Base-by-base conservation (phyloP, 345 rosid genomes). In the Hibiscus tridactylites region DNA sequence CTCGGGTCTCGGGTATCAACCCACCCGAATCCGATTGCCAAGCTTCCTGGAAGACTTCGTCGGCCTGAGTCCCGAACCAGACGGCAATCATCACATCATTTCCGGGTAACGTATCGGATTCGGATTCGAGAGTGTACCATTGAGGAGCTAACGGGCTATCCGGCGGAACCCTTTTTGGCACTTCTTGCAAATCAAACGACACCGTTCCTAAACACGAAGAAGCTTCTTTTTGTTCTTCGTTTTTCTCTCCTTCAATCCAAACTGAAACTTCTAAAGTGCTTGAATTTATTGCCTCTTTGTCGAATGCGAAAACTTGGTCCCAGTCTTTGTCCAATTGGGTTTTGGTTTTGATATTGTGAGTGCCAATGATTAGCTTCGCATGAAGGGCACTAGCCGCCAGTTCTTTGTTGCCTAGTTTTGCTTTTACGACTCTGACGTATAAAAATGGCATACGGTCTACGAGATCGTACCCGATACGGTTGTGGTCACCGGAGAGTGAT, bases 1-100 rank as follows among this genome's bases (percentile, higher is more conserved):
- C 90, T 67, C 97, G 84, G 71, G 97, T 93, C 87, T 93, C 96
- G 61, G 87, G 90, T 13, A 87, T 84, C 75, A 91, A 75, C 46
- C 98, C 98, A n/a, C 97, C 97, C 62, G 97, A 93, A 72, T 93
- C 96, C 42, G 97, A 89, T 56, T 89, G 98, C 98, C 98, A 93
- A 1, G 98, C 96, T 76, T 93, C 98, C 75, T 89, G 98, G 61
- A 93, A 93, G 1, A 97, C 42, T 37, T 93, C 97, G 57, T 93
- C 97, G 0, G 92, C 92, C 86, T 91, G 98, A 46, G 98, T 88
- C 31, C 98, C 97, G 9, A 91, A 13, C 98, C 96, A 93, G 12
- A 88, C 89, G 0, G 97, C 91, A n/a, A 91, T 90, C 98, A 93
- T 93, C 83, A 91, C 85, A 75, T 93, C 98, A 75, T 91, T 91